phyloP scores from a whole-genome alignment of 768 basidiomycete genomes.

The Porpolomopsis calyptriformis region DNA sequence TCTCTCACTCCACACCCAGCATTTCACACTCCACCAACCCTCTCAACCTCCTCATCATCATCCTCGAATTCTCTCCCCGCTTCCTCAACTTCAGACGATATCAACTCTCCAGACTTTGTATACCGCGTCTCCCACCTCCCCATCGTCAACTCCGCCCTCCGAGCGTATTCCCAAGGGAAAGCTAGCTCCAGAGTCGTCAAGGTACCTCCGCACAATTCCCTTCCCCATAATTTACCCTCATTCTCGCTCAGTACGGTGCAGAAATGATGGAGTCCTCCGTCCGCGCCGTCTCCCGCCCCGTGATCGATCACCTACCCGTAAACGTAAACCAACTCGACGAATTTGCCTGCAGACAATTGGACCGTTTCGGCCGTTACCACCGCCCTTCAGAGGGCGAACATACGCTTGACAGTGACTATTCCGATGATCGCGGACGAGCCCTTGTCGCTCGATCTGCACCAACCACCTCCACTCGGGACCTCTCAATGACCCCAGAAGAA shows the following conservation, averaged over 20 bases:
- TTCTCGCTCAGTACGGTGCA: constrained; percentile 71
- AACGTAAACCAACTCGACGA: constrained; percentile 69
- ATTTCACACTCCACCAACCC: constrained; percentile 3
- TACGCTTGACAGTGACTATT: not conserved
- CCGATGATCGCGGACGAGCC: not conserved
- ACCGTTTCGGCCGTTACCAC: constrained; percentile 46
- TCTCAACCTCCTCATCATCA: constrained; percentile 8
- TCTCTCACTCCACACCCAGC: not conserved
- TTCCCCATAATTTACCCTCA: constrained; percentile 9
- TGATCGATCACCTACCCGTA: constrained; percentile 69
- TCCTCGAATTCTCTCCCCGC: constrained; percentile 11
- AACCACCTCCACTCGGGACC: not conserved
- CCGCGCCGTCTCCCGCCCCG: constrained; percentile 70
- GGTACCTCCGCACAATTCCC: constrained; percentile 30
- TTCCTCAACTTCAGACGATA: constrained; percentile 5
- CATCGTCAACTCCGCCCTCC: constrained; percentile 59
- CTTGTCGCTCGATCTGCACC: too few relatives aligned
- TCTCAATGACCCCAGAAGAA: not conserved
- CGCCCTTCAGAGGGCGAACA: not conserved
- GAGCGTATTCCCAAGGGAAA: constrained; percentile 75
- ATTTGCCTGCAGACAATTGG: constrained; percentile 81
- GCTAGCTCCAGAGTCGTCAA: constrained; percentile 78
- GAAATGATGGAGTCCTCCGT: constrained; percentile 82
- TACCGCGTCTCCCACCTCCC: constrained; percentile 58
- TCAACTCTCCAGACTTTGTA: constrained; percentile 19